These are phyloP conservation scores for Paratinospora sagittata DNA, from an alignment of 164 flowering plant genomes.

Conservation along the genomic window DNA sequence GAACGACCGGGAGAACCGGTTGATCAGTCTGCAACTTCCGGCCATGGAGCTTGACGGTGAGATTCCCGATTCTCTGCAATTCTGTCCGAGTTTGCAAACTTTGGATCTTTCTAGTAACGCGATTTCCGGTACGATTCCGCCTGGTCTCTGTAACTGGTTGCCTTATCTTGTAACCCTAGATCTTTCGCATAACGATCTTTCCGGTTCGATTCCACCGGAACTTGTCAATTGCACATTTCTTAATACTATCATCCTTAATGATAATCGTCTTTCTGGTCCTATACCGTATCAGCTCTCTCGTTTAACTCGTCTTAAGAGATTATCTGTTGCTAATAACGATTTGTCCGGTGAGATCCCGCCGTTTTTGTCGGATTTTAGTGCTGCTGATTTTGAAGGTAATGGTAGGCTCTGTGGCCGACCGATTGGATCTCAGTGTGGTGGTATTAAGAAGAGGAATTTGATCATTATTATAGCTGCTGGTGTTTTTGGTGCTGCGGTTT, in stretches of 20 bases:
- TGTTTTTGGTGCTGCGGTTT: conserved; percentile 44
- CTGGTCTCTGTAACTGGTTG: conserved; percentile 25
- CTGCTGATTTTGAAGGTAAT: conserved; percentile 28
- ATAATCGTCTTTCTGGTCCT: conserved; percentile 24
- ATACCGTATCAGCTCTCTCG: conserved; percentile 27
- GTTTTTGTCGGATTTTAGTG: conserved; percentile 8
- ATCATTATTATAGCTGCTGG: conserved; percentile 54
- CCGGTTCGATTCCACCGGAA: conserved; percentile 24
- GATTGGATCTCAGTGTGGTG: conserved; percentile 36
- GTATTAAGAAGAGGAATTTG: conserved; percentile 17
- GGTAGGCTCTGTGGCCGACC: conserved; percentile 37
- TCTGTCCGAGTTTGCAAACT: conserved; percentile 19
- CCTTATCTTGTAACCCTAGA: conserved; percentile 29
- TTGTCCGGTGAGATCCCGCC: conserved; percentile 29
- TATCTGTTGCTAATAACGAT: conserved; percentile 24
- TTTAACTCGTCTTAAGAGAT: conserved; percentile 19
- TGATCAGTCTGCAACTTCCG: conserved; percentile 20
- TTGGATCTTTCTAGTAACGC: conserved; percentile 27
- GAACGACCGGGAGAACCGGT: conserved; percentile 28
- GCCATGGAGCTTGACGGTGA: conserved; percentile 12
- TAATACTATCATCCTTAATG: conserved; percentile 18
- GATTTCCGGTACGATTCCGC: conserved; percentile 24
- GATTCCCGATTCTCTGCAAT: conserved; percentile 22
- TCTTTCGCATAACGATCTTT: conserved; percentile 21
- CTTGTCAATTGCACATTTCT: conserved; percentile 26